Conservation (phyloP, 2,329 filamentous ascomycete species). For the Neurospora sp. region DNA sequence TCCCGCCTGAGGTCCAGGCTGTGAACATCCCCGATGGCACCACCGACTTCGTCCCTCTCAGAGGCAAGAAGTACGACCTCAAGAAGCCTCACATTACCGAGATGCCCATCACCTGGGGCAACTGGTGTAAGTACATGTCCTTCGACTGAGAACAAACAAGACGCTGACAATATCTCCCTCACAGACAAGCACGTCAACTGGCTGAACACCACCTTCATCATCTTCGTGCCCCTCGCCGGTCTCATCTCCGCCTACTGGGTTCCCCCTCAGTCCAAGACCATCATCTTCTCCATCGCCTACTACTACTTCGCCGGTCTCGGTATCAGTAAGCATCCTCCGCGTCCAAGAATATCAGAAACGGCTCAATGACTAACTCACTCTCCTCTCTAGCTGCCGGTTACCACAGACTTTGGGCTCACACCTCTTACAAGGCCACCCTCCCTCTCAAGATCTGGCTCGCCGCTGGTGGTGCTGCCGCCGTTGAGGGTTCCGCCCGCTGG, state of each 20-base stretch:
- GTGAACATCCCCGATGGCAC: slow-evolving; percentile 42
- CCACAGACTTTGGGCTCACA: slow-evolving; percentile 79
- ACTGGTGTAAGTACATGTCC: slow-evolving; percentile 46
- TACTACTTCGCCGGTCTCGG: slow-evolving; percentile 79
- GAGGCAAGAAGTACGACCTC: slow-evolving; percentile 36
- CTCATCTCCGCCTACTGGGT: slow-evolving; percentile 69
- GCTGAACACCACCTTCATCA: slow-evolving; percentile 76
- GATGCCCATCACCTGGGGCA: slow-evolving; percentile 64
- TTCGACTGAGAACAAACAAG: too few species aligned
- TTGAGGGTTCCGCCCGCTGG: slow-evolving; percentile 80
- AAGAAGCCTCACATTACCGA: slow-evolving; percentile 83
- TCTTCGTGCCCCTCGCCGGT: slow-evolving; percentile 66
- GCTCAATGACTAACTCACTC: slow-evolving; percentile 1
- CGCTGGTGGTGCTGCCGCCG: slow-evolving; percentile 69
- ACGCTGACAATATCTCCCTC: neutral
- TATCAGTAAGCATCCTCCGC: slow-evolving; percentile 47
- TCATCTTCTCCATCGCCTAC: slow-evolving; percentile 63
- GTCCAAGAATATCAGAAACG: neutral
- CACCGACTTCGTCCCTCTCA: slow-evolving; percentile 43
- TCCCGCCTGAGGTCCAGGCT: slow-evolving; percentile 23
- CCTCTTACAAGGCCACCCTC: slow-evolving; percentile 66
- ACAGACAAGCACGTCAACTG: slow-evolving; percentile 78
- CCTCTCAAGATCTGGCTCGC: slow-evolving; percentile 77
- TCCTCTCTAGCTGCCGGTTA: slow-evolving; percentile 41
- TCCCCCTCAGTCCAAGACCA: slow-evolving; percentile 61